Base-by-base conservation (phyloP, 2,329 filamentous ascomycete genomes). In the Monosporascus sp. region DNA sequence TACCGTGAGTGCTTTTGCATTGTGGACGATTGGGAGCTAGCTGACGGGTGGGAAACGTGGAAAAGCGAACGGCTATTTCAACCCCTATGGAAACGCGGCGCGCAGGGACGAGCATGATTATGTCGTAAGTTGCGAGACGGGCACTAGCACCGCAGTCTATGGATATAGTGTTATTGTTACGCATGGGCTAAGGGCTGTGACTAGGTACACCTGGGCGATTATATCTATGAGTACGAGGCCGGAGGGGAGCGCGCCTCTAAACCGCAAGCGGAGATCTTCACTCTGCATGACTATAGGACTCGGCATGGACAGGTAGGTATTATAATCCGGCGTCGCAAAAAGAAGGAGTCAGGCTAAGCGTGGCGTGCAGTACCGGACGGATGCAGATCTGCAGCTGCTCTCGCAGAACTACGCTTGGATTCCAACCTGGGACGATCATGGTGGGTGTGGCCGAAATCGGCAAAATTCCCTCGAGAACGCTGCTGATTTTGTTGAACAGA, bases 191-290 rank as follows among this genome's bases (percentile, higher is more conserved):
- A 50, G n/a, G 48, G 11, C 34, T 40, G 11, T 31, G 34, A 27
- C 20, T 53, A 62, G 66, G 54, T 68, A 49, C 62, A 66, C 27
- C 59, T 69, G 16, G 74, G 76, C 16, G 76, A 84, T 65, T 84
- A 83, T 63, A 86, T 88, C 55, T 89, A 90, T 63, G 85, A 88
- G 61, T 80, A 79, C 46, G 71, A 74, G 41, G 62, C 60, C 1
- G 51, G 55, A 48, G 65, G 64, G 14, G 63, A 67, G 55, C 53
- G 63, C 61, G 62, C 67, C 56, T 58, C 61, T 19, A 51, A 60
- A 38, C 63, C 59, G 16, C 59, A 55, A 38, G 60, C 60, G 40
- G 61, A 61, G 22, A 59, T 67, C 53, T 71, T 69, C 54, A 66
- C 67, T 53, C 62, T 76, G 1, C 62, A 73, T 46, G 74, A 77